Evolutionary conservation across 441 rosid genomes (phyloP).

Genomic region (Gossypium schwendimanii): DNA sequence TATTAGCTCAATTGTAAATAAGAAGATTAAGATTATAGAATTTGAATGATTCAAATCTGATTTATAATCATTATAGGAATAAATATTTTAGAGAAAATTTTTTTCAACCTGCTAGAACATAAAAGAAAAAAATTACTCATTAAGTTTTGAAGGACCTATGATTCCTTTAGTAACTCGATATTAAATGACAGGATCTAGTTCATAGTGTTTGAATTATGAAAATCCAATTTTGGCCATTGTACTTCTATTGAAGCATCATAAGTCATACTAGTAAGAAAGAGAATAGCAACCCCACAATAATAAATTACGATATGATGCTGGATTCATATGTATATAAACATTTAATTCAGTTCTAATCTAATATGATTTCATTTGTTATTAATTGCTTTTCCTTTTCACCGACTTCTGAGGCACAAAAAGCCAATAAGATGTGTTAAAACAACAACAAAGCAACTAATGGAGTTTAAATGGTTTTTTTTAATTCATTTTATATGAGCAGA

Average conservation of each 20-base stretch:
- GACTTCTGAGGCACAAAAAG: not conserved
- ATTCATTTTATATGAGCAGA: constrained; percentile 4
- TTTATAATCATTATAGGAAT: not conserved
- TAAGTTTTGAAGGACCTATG: not conserved
- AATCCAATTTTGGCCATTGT: not conserved
- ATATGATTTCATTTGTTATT: not conserved
- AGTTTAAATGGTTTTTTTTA: not conserved
- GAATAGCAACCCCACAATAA: not conserved
- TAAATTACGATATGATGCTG: not conserved
- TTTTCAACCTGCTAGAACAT: not conserved
- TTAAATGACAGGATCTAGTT: not conserved
- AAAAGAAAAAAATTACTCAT: not conserved
- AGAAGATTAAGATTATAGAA: not conserved
- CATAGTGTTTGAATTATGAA: not conserved
- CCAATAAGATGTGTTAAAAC: not conserved
- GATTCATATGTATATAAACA: not conserved
- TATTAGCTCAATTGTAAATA: not conserved
- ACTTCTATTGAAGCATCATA: not conserved
- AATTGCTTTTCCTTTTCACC: not conserved
- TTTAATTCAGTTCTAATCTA: not conserved
- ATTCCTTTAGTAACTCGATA: not conserved
- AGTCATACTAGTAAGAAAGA: not conserved
- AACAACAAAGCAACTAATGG: not conserved
- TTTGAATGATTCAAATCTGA: not conserved
- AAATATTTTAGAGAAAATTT: not conserved